Base-by-base conservation (phyloP, 2,329 filamentous ascomycete genomes). In the Seiridium unicorne region DNA sequence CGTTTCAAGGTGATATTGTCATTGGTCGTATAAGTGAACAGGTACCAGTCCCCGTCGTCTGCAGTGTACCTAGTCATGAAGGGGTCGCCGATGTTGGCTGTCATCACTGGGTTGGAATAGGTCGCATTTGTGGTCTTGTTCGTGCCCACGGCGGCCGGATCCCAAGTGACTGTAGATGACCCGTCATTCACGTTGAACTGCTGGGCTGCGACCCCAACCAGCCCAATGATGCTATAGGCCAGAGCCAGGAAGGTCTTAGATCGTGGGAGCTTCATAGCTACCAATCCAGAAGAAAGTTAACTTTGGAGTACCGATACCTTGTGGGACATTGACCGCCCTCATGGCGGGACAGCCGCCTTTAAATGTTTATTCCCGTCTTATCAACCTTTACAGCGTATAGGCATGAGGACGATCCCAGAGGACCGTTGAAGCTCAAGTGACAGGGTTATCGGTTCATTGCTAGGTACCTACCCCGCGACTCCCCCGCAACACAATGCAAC, bases 101-200 rank as follows among this genome's bases (percentile, higher is more conserved):
- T 73, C 67, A 75, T 73, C 57, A 77, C 74, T 0, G 76, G 76
- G 58, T 78, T 78, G 9, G 70, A 75, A 60, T 70, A 78, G 2
- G 75, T 77, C 10, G 68, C 66, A 55, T 74, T 74, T 40, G 69
- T 72, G 34, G 70, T 73, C 56, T 72, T 73, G 60, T 74, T 70
- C 3, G 72, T 74, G 2, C 73, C 72, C 13, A 75, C 69, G 7
- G 53, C 61, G 26, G 68, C 65, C 18, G 70, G 68, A 48, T 73
- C 70, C 71, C 71, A 75, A 13, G 40, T 51, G 59, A 62, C 67
- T 48, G 62, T 32, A 7, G 70, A 64, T 1, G 63, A 62, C 5
- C 69, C 72, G 49, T 67, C 66, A 44, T 73, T 72, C 11, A 67
- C 71, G 47, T 73, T 70, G 51, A 73, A 74, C 53, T 67, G 64